Conservation (phyloP, 768 basidiomycete species). For the Boletales sp. region DNA sequence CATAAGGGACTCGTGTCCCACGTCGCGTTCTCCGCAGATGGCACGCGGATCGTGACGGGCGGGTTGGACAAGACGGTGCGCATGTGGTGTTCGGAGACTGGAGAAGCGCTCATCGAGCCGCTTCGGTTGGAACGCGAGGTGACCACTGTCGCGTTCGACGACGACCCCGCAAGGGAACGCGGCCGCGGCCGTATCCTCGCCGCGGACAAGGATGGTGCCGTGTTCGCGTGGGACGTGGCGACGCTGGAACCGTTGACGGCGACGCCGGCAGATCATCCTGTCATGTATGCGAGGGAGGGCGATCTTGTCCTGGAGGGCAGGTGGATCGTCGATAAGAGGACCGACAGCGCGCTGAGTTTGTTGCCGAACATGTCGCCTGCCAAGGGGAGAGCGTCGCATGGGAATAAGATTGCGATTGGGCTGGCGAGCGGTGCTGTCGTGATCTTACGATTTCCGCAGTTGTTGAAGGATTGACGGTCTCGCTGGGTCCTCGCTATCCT, state of each 20-base stretch:
- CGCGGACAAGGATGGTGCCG: slow-evolving; percentile 15
- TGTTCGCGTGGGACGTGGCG: slow-evolving; percentile 27
- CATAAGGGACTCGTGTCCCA: slow-evolving; percentile 28
- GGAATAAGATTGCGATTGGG: slow-evolving; percentile 24
- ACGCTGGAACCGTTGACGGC: slow-evolving; percentile 18
- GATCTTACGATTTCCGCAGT: slow-evolving; percentile 21
- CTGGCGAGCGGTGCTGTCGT: slow-evolving; percentile 28
- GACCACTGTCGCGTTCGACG: slow-evolving; percentile 22
- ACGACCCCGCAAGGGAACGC: not conserved
- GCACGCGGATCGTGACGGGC: slow-evolving; percentile 27
- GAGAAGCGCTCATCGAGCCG: slow-evolving; percentile 17
- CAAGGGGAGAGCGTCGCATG: slow-evolving; percentile 19
- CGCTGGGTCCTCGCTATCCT: no score
- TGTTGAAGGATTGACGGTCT: not conserved
- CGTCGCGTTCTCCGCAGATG: slow-evolving; percentile 28
- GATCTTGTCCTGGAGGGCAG: slow-evolving; percentile 14
- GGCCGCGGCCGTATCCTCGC: slow-evolving; percentile 19
- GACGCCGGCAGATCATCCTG: slow-evolving; percentile 19
- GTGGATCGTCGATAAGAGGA: slow-evolving; percentile 25
- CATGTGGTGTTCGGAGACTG: slow-evolving; percentile 26
- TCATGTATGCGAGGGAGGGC: slow-evolving; percentile 1
- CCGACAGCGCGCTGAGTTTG: slow-evolving; percentile 11
- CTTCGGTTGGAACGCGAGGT: slow-evolving; percentile 19
- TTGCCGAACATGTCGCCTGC: slow-evolving; percentile 29
- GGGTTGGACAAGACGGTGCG: slow-evolving; percentile 28